Evolutionary conservation across 176 grass and related monocot species (phyloP).

Genomic region (barley (Hordeum vulgare)): MorexV3_pseudomolecules_assembly NC_058518.1:499087981-499088480

Average conservation of each 20-base stretch:
- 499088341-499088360: constrained; percentile 46
- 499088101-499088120: constrained; percentile 32
- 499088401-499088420: constrained; percentile 45
- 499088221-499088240: constrained; percentile 46
- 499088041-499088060: constrained; percentile 42
- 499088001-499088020: constrained; percentile 28
- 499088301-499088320: constrained; percentile 56
- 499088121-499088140: constrained; percentile 42
- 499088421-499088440: constrained; percentile 53
- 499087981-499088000: constrained; percentile 33
- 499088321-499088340: constrained; percentile 60
- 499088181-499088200: constrained; percentile 42
- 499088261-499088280: constrained; percentile 45
- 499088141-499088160: constrained; percentile 48
- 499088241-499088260: constrained; percentile 40
- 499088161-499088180: constrained; percentile 48
- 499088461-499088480: constrained; percentile 32
- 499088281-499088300: constrained; percentile 56
- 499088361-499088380: constrained; percentile 46
- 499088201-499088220: constrained; percentile 39
- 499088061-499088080: constrained; percentile 33
- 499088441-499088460: constrained; percentile 53
- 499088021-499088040: constrained; percentile 31
- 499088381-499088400: constrained; percentile 50
- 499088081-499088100: constrained; percentile 27